Evolutionary conservation across 306 rosid species (phyloP), one percentile per base, ranked within the genome.

Genomic region (Medicago lupulina): DNA sequence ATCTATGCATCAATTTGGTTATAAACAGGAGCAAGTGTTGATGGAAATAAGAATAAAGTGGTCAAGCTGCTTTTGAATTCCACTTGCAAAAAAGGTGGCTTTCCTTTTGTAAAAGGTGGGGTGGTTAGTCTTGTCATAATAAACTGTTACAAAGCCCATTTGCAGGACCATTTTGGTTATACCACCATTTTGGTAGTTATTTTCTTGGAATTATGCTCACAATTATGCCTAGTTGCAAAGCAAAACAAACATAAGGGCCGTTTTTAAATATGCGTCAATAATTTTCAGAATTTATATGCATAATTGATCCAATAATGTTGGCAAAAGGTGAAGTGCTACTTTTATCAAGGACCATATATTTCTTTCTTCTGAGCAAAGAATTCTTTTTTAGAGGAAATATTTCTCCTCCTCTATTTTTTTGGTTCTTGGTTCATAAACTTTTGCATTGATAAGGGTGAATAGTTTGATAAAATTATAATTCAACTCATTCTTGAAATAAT

Each of bases 41-140:
- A 80, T 74, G 80, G 84, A 80, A 83, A 79, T 79, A 73, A 83
- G 91, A 84, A 87, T 89, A 89, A 87, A 87, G 94, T 74, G 79
- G 73, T 6, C 3, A 63, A 68, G 59, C 8, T 80, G 76, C 90
- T 83, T 79, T 84, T 60, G 11, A 50, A 59, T 79, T 75, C 89
- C 87, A 83, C 86, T 83, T 83, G 90, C 71, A 51, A 67, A 39
- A 85, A 79, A 70, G 79, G 8, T 43, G 78, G 64, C 31, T 76
- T 73, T 54, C 63, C 76, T 79, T 83, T 83, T 58, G 23, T 46
- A 75, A 87, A 80, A 62, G 71, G 79, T 67, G 84, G 82, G 84
- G 82, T 76, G 84, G 82, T 78, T 79, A 44, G 80, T 83, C 88
- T 81, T 85, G 84, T 88, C 89, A 85, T 25, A 58, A 21, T 58